Conservation (phyloP, 108 stramenopile genomes). For the Bacterosira constricta region DNA sequence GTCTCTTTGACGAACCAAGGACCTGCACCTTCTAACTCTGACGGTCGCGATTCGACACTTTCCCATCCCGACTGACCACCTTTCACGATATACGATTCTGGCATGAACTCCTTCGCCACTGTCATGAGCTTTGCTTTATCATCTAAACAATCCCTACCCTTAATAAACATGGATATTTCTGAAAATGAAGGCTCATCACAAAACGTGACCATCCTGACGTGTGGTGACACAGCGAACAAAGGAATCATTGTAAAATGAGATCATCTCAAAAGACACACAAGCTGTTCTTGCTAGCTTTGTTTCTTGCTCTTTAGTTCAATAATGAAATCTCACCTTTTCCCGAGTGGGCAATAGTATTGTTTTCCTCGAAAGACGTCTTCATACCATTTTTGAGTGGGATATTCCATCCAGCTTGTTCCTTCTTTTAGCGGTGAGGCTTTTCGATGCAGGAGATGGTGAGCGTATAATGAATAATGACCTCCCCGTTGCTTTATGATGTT, state of each 20-base stretch:
- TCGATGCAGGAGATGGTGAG: slow-evolving; percentile 19
- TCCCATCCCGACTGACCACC: slow-evolving; percentile 25
- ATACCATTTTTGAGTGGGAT: slow-evolving; percentile 62
- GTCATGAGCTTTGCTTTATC: slow-evolving; percentile 53
- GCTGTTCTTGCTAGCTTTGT: no score
- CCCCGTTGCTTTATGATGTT: no score
- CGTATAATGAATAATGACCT: slow-evolving; percentile 46
- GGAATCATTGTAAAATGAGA: no score
- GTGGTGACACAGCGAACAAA: no score
- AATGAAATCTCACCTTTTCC: slow-evolving; percentile 1
- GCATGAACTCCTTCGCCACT: slow-evolving; percentile 44
- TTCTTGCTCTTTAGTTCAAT: no score
- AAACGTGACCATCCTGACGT: slow-evolving; percentile 55
- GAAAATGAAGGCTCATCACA: slow-evolving; percentile 60
- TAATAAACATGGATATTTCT: slow-evolving; percentile 43
- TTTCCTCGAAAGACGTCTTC: slow-evolving; percentile 29
- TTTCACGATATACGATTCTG: slow-evolving; percentile 43
- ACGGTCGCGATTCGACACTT: neutral
- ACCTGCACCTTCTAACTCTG: neutral
- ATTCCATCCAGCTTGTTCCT: slow-evolving; percentile 16
- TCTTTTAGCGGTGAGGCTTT: neutral
- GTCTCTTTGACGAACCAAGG: slow-evolving; percentile 58
- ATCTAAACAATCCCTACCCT: slow-evolving; percentile 54
- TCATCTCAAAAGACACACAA: no score
- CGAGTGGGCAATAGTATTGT: slow-evolving; percentile 54